phyloP scores from a whole-genome alignment of 2,329 filamentous ascomycete genomes.

The Microcyclospora tardicrescens region DNA sequence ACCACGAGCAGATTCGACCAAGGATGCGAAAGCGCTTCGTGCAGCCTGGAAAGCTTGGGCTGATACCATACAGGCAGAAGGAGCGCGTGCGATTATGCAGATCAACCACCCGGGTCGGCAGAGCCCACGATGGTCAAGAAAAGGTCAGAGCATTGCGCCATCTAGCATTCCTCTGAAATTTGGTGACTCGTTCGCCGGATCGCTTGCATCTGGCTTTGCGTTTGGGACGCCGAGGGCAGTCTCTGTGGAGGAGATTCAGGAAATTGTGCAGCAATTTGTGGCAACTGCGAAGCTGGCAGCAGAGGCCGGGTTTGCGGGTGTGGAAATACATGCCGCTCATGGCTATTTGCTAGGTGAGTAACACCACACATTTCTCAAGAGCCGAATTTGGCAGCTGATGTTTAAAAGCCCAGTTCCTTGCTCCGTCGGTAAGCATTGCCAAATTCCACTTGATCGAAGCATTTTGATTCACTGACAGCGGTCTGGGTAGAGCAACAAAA shows the following conservation, averaged over 20 bases:
- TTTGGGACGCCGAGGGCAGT: not conserved
- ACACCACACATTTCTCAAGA: too few relatives aligned
- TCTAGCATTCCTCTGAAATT: not conserved
- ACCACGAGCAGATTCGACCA: not conserved
- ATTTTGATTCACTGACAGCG: too few relatives aligned
- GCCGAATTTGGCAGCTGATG: too few relatives aligned
- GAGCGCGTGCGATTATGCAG: not conserved
- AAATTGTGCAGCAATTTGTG: not conserved
- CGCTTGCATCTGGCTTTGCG: not conserved
- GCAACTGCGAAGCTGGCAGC: not conserved
- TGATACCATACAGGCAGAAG: not conserved
- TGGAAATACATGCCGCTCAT: constrained; percentile 24
- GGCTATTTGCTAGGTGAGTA: constrained; percentile 31
- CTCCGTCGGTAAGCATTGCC: too few relatives aligned
- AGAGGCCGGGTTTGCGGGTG: constrained; percentile 19
- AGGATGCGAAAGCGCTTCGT: not conserved
- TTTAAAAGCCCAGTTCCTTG: too few relatives aligned
- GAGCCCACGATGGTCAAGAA: not conserved
- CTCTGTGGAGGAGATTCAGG: not conserved
- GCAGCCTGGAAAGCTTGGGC: not conserved
- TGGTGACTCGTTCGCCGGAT: not conserved
- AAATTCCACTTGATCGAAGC: too few relatives aligned
- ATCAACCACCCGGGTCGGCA: not conserved
- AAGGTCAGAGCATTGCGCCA: not conserved
- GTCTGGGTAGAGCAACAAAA: constrained; percentile 27